Evolutionary conservation across 306 rosid species (phyloP).

Genomic region (Malus orientalis): DNA sequence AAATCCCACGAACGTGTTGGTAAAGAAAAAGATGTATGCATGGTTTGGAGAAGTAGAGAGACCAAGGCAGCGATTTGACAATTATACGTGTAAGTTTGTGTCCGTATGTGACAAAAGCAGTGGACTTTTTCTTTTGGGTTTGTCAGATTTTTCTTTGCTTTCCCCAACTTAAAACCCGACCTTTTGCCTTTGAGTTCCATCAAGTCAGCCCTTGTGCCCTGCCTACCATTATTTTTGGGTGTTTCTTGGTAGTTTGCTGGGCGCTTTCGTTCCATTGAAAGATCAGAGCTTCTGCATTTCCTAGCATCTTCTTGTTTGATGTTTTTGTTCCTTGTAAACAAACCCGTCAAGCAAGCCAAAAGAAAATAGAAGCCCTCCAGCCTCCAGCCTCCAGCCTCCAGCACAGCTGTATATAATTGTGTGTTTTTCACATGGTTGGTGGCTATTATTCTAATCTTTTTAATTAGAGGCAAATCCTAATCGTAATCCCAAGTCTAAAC

Average conservation of each 20-base stretch:
- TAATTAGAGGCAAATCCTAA: background rate
- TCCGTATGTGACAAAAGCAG: background rate
- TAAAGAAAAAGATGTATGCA: background rate
- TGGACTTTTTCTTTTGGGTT: background rate
- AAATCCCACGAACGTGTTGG: no score
- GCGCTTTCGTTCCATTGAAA: background rate
- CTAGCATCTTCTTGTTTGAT: background rate
- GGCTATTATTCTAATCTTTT: background rate
- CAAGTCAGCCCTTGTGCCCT: background rate
- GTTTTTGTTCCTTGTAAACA: background rate
- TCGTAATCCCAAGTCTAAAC: background rate
- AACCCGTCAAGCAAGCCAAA: conserved; percentile 3
- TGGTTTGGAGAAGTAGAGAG: background rate
- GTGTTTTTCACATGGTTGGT: background rate
- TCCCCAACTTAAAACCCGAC: background rate
- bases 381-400: background rate
- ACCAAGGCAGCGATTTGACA: background rate
- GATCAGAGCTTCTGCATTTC: background rate
- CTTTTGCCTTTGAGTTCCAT: background rate
- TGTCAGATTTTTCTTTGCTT: background rate
- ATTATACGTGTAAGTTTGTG: background rate
- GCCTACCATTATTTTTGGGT: background rate
- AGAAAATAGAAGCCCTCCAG: background rate
- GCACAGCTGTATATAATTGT: background rate
- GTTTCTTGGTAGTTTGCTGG: background rate